Conservation (phyloP, 345 rosid genomes). For the Rhizophora apiculata region DNA sequence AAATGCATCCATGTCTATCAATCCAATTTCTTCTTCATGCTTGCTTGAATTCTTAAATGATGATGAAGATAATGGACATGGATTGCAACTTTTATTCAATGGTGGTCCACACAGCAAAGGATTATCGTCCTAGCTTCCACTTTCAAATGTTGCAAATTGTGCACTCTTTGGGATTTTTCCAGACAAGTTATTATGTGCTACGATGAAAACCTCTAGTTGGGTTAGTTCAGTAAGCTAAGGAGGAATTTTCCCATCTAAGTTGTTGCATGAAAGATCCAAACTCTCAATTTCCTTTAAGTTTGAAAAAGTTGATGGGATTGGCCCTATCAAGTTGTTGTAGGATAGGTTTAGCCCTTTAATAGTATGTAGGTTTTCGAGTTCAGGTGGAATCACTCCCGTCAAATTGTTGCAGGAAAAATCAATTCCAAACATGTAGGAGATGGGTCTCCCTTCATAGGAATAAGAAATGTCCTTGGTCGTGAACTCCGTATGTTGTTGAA, state of each 20-base stretch:
- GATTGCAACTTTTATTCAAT: conserved; percentile 2
- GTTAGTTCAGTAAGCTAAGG: background rate
- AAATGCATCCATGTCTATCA: conserved; percentile 7
- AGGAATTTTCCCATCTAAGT: background rate
- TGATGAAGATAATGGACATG: background rate
- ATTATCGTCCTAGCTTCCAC: conserved; percentile 21
- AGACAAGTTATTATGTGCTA: conserved; percentile 34
- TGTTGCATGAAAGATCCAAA: conserved; percentile 30
- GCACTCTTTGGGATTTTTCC: conserved; percentile 16
- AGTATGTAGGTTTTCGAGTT: conserved; percentile 18
- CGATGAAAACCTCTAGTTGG: conserved; percentile 17
- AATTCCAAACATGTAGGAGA: conserved; percentile 17
- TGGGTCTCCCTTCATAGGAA: conserved; percentile 5
- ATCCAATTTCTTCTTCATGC: background rate
- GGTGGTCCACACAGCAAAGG: conserved; percentile 28
- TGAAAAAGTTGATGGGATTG: conserved; percentile 3
- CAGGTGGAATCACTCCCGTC: conserved; percentile 24
- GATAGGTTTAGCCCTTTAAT: conserved; percentile 10
- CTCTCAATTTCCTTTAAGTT: conserved; percentile 4
- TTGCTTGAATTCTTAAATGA: fast-evolving
- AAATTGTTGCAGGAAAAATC: conserved; percentile 40
- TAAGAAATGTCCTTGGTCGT: conserved; percentile 14
- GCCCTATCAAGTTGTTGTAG: conserved; percentile 5
- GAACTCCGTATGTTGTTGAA: background rate
- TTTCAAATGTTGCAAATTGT: conserved; percentile 24